Evolutionary conservation across 352 stramenopile genomes (phyloP).

Genomic region (Achlya hypogyna): DNA sequence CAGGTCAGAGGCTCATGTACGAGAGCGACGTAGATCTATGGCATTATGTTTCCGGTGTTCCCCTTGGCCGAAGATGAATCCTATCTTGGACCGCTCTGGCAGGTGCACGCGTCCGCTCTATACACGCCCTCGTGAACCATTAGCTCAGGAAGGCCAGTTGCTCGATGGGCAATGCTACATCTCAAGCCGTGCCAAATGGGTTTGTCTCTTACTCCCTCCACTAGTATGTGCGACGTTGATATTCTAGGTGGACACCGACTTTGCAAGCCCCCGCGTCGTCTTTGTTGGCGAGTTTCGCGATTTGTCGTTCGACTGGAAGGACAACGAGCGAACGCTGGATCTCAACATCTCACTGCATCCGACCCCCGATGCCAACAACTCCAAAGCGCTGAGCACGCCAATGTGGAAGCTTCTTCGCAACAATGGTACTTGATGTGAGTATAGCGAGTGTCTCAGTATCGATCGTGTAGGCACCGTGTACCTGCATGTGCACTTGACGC

Average conservation of each 20-base stretch:
- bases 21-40: constrained; percentile 35
- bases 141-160: constrained; percentile 41
- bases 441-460: neutral
- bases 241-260: constrained; percentile 21
- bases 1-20: neutral
- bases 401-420: constrained; percentile 35
- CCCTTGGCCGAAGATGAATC: constrained; percentile 26
- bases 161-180: constrained; percentile 53
- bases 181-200: constrained; percentile 39
- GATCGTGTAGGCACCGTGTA: constrained; percentile 35
- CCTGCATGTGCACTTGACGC: constrained; percentile 64
- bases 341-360: constrained; percentile 37
- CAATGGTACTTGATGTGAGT: constrained; percentile 25
- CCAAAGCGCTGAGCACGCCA: neutral
- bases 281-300: constrained; percentile 41
- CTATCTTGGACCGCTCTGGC: constrained; percentile 52
- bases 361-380: neutral
- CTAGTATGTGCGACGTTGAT: neutral
- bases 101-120: neutral
- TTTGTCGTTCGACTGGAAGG: constrained; percentile 60
- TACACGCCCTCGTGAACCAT: neutral
- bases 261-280: constrained; percentile 29
- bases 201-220: constrained; percentile 2
- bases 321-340: constrained; percentile 42
- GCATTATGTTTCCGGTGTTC: constrained; percentile 66